Evolutionary conservation across 192 early-diverging fungal genomes (phyloP).

Genomic region (Entrophospora sp.): DNA sequence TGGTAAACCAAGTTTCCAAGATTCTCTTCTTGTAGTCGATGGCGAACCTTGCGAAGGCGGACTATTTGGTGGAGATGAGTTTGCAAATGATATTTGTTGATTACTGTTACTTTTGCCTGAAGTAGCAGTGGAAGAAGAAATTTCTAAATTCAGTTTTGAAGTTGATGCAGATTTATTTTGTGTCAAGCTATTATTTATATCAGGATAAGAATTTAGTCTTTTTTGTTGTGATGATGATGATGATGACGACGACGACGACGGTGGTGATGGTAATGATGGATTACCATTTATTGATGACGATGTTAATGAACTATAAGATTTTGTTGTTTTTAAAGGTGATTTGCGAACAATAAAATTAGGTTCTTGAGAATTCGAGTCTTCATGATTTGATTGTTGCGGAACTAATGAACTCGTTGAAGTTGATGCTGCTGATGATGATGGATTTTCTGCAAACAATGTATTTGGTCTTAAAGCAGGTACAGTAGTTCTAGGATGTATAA

Average conservation of each 20-base stretch:
- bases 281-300: neutral
- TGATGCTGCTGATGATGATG: too few relatives aligned
- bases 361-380: neutral
- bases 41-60: neutral
- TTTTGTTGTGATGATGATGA: too few relatives aligned
- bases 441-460: conserved; percentile 2
- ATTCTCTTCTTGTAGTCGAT: neutral
- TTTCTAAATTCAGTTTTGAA: neutral
- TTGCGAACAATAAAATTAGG: neutral
- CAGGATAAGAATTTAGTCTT: too few relatives aligned
- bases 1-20: conserved; percentile 12
- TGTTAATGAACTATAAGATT: conserved; percentile 8
- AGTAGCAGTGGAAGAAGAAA: neutral
- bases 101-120: neutral
- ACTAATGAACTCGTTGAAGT: too few relatives aligned
- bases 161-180: neutral
- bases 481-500: neutral
- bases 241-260: too few relatives aligned
- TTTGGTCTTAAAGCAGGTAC: conserved; percentile 1
- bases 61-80: neutral
- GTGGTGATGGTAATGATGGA: neutral
- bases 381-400: conserved; percentile 1
- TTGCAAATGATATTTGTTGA: neutral
- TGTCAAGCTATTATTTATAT: too few relatives aligned
- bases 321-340: neutral